Evolutionary conservation across 176 grass and related monocot species (phyloP), one percentile per base, ranked within the genome.

Genomic region (Avena sativa): DNA sequence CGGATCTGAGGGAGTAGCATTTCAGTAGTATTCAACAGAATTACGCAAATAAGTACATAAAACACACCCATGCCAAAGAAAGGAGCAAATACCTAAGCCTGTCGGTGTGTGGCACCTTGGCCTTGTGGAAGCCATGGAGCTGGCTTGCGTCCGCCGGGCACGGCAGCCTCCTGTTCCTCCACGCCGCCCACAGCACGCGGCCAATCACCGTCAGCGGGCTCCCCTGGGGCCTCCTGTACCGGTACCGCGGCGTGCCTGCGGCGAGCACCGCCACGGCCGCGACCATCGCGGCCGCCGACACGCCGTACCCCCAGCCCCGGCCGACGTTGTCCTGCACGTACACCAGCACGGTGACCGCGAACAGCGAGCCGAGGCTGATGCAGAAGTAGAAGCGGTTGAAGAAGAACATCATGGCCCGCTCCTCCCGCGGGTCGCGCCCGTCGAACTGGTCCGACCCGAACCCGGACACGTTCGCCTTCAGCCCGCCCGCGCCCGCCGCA

Each of bases 311-410:
- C 83, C 84, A 89, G 0, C 53, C 74, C 1, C 95, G 66, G 1
- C 88, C 84, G 34, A 93, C 92, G 83, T 90, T 75, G 79, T 94
- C 90, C 89, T 97, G 92, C 34, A 89, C 75, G 84, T 94, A 97
- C 80, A 92, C 90, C 21, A 97, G 88, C 56, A 91, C 86, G 19
- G 95, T 94, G 53, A 89, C 92, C 46, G 95, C 92, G 60, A 94
- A 87, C 32, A 97, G 84, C 3, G 95, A 97, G 8, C 95, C 92
- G 28, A 94, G 82, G 84, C 84, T 97, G 85, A 92, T 59, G 86
- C 85, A 71, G 55, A 93, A 90, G 88, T 97, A 97, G 89, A 97
- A 94, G 74, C 92, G 87, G 89, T 91, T 94, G 86, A 94, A 97
- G 92, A 94, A 94, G 80, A 90, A 92, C 5, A 83, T 51, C 88